Base-by-base conservation (phyloP, 2,329 filamentous ascomycete species). In the Ceratocystis eucalypticola region DNA sequence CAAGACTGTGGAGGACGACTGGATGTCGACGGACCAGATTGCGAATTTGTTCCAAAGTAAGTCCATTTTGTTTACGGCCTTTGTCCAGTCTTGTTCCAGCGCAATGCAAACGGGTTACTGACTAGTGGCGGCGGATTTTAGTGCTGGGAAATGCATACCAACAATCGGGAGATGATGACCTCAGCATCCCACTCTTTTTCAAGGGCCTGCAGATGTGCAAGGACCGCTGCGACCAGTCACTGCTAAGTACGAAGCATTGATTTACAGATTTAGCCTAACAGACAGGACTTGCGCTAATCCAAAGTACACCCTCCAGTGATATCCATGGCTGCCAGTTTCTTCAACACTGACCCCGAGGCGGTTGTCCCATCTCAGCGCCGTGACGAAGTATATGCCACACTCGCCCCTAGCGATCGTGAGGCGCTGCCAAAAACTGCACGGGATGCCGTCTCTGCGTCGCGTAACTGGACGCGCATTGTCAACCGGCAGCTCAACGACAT, bases 111-210 rank as follows among this genome's bases (percentile, higher is more conserved):
- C 44, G 7, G 28, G 15, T 70, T 69, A 72, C 74, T 76, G 68
- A 73, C 41, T 22, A 55, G 15, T n/a, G 20, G 17, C 6, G 22
- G 8, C 37, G 37, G 12, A 41, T 41, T 37, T 41, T 72, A 83
- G 87, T 89, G 12, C 81, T 96, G 28, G 93, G 84, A 20, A 82
- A 87, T 67, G 85, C 86, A 71, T 96, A 96, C 75, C 85, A 89
- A 72, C 45, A 46, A 30, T 61, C 50, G 15, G 59, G 63, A 15
- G 59, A 68, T 20, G 66, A 68, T 25, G 48, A 53, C 33, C 61
- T 65, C 25, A 68, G 66, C 53, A 83, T 92, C 25, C 91, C 92
- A 2, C 80, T 96, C 37, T 96, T 92, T 74, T 84, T 96, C 71
- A 91, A 95, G 72, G 90, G 92, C 5, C 79, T 96, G 44, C 82